Conservation (phyloP, 2,329 filamentous ascomycete genomes). For the Paraphaeosphaeria sporulosa region DNA sequence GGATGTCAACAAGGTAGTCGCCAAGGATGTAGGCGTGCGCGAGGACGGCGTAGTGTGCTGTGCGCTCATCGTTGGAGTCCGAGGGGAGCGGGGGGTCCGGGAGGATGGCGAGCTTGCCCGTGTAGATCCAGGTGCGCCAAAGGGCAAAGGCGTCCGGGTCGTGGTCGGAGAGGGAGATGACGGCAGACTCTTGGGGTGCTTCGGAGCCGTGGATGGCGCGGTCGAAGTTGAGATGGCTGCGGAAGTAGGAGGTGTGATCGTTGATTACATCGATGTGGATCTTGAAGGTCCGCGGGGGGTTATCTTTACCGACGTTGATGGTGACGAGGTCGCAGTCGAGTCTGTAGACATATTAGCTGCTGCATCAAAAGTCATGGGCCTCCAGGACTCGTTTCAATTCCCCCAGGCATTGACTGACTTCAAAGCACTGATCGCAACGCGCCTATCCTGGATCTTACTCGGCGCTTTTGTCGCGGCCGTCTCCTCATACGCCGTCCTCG, state of each 20-base stretch:
- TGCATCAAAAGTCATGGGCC: background rate
- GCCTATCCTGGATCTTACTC: constrained; percentile 13
- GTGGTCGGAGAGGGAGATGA: constrained; percentile 21
- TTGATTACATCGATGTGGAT: constrained; percentile 29
- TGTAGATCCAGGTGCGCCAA: constrained; percentile 23
- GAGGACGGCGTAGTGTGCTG: constrained; percentile 19
- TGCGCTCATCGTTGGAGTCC: background rate
- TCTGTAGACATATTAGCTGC: constrained; percentile 2
- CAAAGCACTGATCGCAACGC: constrained; percentile 11
- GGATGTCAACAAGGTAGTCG: constrained; percentile 23
- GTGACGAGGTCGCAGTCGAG: constrained; percentile 23
- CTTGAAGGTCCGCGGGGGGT: constrained; percentile 20
- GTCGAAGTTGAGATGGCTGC: constrained; percentile 23
- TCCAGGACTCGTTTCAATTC: no score
- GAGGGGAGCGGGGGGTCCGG: background rate
- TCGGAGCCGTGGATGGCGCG: constrained; percentile 11
- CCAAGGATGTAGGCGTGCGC: constrained; percentile 29
- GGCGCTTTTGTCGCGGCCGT: background rate
- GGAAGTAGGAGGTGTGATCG: constrained; percentile 25
- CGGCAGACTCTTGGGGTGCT: constrained; percentile 13
- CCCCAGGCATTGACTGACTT: constrained; percentile 18
- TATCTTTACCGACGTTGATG: constrained; percentile 18
- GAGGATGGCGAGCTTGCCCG: constrained; percentile 14
- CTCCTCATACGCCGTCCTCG: constrained; percentile 12
- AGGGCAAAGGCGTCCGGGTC: constrained; percentile 18